These are phyloP conservation scores for Trichoderma semiorbis DNA, from an alignment of 2,329 filamentous ascomycete genomes.

Conservation along the genomic window DNA sequence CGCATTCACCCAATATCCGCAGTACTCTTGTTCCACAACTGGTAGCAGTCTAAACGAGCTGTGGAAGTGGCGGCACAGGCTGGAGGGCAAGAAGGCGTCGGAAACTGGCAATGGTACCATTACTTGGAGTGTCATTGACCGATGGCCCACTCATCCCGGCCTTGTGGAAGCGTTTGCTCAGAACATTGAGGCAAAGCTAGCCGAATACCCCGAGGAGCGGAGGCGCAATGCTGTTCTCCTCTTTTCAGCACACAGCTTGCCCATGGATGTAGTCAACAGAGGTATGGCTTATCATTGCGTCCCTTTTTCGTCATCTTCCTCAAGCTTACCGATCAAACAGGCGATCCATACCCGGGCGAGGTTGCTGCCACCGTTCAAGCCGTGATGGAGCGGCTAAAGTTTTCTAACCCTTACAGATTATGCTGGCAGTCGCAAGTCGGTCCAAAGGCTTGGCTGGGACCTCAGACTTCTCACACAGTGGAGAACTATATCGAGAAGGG, in stretches of 20 bases:
- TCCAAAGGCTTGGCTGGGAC: conserved; percentile 90
- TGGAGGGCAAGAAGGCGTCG: conserved; percentile 71
- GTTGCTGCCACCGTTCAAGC: conserved; percentile 94
- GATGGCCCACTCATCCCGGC: conserved; percentile 90
- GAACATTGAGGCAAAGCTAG: conserved; percentile 83
- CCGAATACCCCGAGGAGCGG: conserved; percentile 77
- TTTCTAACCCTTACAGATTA: conserved; percentile 86
- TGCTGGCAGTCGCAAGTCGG: conserved; percentile 99
- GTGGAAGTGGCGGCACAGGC: conserved; percentile 90
- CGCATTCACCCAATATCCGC: conserved; percentile 96
- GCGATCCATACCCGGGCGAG: conserved; percentile 92
- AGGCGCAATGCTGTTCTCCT: conserved; percentile 79
- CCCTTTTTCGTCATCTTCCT: conserved; percentile 26
- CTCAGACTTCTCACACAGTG: conserved; percentile 86
- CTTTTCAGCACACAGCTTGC: conserved; percentile 92
- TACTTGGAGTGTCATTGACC: conserved; percentile 94
- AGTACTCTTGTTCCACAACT: conserved; percentile 97
- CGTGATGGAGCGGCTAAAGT: conserved; percentile 87
- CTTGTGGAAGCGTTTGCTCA: conserved; percentile 88
- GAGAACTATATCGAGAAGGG: conserved; percentile 86
- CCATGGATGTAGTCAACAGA: conserved; percentile 96
- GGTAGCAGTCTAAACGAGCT: conserved; percentile 94
- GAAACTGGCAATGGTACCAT: conserved; percentile 64
- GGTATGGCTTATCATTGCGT: conserved; percentile 41
- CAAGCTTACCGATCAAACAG: conserved; percentile 35